Evolutionary conservation across 2,329 filamentous ascomycete species (phyloP).

Genomic region (Epichloe amarillans): DNA sequence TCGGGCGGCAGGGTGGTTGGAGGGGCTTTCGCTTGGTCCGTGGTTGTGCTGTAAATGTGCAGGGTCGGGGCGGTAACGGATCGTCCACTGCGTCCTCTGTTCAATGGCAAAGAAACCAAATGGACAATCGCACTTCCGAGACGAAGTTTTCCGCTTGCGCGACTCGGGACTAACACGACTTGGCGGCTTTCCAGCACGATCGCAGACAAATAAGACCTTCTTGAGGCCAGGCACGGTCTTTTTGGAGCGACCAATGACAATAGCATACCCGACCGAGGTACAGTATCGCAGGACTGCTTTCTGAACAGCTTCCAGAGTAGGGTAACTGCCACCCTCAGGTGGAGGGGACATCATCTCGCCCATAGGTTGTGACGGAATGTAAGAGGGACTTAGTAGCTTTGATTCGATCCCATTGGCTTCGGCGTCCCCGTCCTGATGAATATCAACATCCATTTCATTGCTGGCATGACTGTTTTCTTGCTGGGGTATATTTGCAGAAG

Average conservation of each 20-base stretch:
- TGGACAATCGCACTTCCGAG: constrained; percentile 54
- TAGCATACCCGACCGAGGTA: constrained; percentile 53
- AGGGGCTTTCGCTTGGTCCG: constrained; percentile 51
- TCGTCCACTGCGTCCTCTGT: constrained; percentile 53
- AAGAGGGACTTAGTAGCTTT: constrained; percentile 36
- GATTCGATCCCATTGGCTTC: constrained; percentile 30
- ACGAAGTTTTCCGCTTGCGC: constrained; percentile 52
- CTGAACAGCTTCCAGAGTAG: constrained; percentile 51
- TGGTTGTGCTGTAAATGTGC: constrained; percentile 50
- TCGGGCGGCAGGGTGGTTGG: constrained; percentile 51
- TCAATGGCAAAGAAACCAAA: constrained; percentile 60
- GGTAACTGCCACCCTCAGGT: constrained; percentile 50
- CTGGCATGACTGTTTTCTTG: constrained; percentile 29
- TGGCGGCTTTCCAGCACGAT: constrained; percentile 49
- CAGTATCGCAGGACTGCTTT: constrained; percentile 52
- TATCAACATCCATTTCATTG: constrained; percentile 41
- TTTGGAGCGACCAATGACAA: constrained; percentile 55
- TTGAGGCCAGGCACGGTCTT: constrained; percentile 54
- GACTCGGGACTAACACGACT: constrained; percentile 49
- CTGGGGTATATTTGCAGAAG: constrained; percentile 23
- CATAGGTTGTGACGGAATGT: constrained; percentile 40
- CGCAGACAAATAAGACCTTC: constrained; percentile 55
- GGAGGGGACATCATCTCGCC: constrained; percentile 48
- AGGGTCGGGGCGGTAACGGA: constrained; percentile 48
- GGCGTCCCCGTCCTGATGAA: constrained; percentile 33